Evolutionary conservation across 2,329 filamentous ascomycete genomes (phyloP).

Genomic region (Erysiphe neolycopersici): DNA sequence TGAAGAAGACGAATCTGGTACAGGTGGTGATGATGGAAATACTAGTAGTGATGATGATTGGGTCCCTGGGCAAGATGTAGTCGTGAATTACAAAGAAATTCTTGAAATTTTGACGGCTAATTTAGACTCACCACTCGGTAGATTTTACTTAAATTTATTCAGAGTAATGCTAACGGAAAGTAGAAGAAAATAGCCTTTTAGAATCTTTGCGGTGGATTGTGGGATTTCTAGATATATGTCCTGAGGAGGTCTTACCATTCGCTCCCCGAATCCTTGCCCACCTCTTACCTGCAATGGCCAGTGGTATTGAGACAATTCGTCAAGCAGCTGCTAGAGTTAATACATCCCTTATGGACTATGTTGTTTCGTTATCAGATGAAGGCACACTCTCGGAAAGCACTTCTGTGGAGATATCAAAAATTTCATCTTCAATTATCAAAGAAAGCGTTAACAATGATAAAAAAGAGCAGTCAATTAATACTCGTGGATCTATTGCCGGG

Average conservation of each 20-base stretch:
- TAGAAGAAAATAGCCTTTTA: slow-evolving; percentile 74
- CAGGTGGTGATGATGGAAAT: slow-evolving; percentile 28
- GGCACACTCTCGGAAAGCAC: slow-evolving; percentile 17
- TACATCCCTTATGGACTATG: slow-evolving; percentile 73
- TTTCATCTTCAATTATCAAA: slow-evolving; percentile 17
- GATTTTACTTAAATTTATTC: slow-evolving; percentile 4
- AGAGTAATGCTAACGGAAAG: slow-evolving; percentile 4
- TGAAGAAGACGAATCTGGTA: slow-evolving; percentile 30
- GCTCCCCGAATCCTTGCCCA: slow-evolving; percentile 79
- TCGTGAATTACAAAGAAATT: slow-evolving; percentile 78
- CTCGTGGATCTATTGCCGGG: slow-evolving; percentile 15
- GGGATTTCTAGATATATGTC: slow-evolving; percentile 87
- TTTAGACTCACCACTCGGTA: slow-evolving; percentile 56
- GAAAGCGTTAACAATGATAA: slow-evolving; percentile 11
- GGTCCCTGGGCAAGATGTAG: slow-evolving; percentile 90
- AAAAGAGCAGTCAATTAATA: slow-evolving; percentile 11
- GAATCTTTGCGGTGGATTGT: slow-evolving; percentile 90
- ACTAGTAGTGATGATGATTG: slow-evolving; percentile 64
- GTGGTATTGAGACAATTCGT: slow-evolving; percentile 67
- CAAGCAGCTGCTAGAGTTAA: slow-evolving; percentile 78
- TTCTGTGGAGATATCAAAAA: slow-evolving; percentile 15
- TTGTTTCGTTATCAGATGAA: slow-evolving; percentile 63
- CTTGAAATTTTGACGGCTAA: slow-evolving; percentile 78
- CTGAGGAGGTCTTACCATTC: slow-evolving; percentile 85
- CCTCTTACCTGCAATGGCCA: slow-evolving; percentile 81